These are phyloP conservation scores for Tylopilus sp. DNA, from an alignment of 1,284 basidiomycete species.

Conservation along the genomic window DNA sequence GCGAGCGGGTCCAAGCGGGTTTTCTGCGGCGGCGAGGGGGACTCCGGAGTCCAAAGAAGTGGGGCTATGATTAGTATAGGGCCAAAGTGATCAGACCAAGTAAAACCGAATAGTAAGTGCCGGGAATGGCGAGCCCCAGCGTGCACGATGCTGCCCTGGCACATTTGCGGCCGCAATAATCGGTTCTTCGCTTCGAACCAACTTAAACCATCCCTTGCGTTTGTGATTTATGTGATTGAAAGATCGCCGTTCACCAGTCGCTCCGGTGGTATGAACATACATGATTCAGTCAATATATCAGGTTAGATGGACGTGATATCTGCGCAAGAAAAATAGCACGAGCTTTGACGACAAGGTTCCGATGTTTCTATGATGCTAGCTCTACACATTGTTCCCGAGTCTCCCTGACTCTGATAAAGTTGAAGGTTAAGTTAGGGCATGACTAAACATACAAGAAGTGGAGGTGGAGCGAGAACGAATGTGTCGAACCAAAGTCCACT, in stretches of 20 bases:
- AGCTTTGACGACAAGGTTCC: neutral
- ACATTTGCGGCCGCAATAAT: no score
- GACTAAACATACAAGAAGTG: constrained; percentile 12
- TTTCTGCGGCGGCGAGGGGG: no score
- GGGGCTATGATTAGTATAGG: no score
- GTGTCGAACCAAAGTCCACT: neutral
- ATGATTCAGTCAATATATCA: neutral
- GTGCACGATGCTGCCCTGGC: no score
- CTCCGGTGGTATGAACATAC: neutral
- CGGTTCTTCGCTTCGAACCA: no score
- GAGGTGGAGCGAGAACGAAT: neutral
- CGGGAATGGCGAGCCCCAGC: no score
- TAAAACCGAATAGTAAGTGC: no score
- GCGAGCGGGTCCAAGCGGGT: no score
- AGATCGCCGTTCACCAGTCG: neutral
- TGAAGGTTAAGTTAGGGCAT: constrained; percentile 7
- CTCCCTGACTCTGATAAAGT: neutral
- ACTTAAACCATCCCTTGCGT: no score
- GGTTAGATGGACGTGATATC: neutral
- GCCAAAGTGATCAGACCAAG: no score
- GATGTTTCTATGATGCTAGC: neutral
- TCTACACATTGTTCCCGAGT: constrained; percentile 1
- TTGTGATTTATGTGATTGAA: no score
- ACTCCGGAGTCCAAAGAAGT: no score
- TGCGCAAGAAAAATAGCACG: neutral